A percentile compares a stretch with the other conserved stretches of the same genome.
Conservation (phyloP, 345 rosid genomes). For the Salix suchowensis region DNA sequence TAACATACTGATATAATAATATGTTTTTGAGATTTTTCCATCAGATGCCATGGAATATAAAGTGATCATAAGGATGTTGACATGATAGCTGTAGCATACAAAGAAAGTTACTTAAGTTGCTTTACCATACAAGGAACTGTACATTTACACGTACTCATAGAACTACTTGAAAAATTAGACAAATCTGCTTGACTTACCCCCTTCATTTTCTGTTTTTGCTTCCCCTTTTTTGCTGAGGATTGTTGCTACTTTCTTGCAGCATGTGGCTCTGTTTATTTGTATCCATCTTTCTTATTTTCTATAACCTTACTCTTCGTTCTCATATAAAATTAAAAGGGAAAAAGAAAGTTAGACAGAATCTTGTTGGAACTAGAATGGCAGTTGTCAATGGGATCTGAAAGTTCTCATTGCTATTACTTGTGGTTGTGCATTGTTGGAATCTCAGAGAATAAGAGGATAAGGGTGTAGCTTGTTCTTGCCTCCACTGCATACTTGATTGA, state of each 20-base stretch:
- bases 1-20: neutral
- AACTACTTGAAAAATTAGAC: neutral
- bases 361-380: neutral
- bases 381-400: neutral
- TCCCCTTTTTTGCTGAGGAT: neutral
- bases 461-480: neutral
- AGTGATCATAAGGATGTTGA: neutral
- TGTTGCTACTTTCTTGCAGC: neutral
- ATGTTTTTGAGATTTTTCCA: neutral
- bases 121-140: neutral
- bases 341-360: neutral
- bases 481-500: conserved; percentile 1
- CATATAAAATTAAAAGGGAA: neutral
- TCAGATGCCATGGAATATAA: neutral
- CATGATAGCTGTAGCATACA: neutral
- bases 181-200: neutral
- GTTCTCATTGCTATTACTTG: neutral
- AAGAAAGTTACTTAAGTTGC: neutral
- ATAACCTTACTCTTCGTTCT: neutral
- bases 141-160: neutral
- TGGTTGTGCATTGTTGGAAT: neutral
- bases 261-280: neutral
- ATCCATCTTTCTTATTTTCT: neutral
- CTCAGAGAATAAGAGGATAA: neutral
- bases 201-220: neutral